These are phyloP conservation scores for Candida wancherniae DNA, from an alignment of 805 yeast genomes.

Conservation along the genomic window DNA sequence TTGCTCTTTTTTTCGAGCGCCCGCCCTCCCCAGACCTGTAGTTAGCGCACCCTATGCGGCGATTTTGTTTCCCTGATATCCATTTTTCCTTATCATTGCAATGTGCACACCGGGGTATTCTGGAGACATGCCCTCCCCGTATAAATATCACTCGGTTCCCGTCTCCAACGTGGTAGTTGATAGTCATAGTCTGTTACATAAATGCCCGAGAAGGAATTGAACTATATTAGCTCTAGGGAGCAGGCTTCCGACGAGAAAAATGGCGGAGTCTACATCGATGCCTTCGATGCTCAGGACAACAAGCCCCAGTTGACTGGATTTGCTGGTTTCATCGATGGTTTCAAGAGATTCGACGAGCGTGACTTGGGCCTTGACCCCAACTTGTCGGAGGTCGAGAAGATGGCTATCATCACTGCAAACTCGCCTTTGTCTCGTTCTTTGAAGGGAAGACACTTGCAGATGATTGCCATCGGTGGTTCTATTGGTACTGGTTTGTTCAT, in stretches of 20 bases:
- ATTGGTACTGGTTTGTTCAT: constrained; percentile 68
- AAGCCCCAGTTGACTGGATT: constrained; percentile 14
- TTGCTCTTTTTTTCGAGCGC: too few relatives aligned
- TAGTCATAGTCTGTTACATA: too few relatives aligned
- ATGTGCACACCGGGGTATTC: too few relatives aligned
- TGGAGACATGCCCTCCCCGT: too few relatives aligned
- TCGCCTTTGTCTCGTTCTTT: constrained; percentile 55
- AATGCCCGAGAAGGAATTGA: constrained; percentile 41
- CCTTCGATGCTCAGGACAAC: constrained; percentile 20
- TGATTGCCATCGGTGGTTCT: constrained; percentile 66
- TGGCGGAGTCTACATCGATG: constrained; percentile 36
- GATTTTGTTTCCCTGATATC: too few relatives aligned
- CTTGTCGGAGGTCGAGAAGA: constrained; percentile 38
- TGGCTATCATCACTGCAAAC: constrained; percentile 46
- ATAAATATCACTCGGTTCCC: too few relatives aligned
- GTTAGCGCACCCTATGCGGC: too few relatives aligned
- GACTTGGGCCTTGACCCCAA: constrained; percentile 42
- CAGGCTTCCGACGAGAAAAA: constrained; percentile 32
- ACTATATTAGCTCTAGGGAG: constrained; percentile 36
- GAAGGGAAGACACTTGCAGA: constrained; percentile 57
- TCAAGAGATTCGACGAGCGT: constrained; percentile 27
- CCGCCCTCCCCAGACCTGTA: too few relatives aligned
- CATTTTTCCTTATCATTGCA: too few relatives aligned
- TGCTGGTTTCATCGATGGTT: constrained; percentile 26
- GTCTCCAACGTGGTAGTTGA: too few relatives aligned